Evolutionary conservation across 2,329 filamentous ascomycete genomes (phyloP).

Genomic region (Laburnicola sp.): DNA sequence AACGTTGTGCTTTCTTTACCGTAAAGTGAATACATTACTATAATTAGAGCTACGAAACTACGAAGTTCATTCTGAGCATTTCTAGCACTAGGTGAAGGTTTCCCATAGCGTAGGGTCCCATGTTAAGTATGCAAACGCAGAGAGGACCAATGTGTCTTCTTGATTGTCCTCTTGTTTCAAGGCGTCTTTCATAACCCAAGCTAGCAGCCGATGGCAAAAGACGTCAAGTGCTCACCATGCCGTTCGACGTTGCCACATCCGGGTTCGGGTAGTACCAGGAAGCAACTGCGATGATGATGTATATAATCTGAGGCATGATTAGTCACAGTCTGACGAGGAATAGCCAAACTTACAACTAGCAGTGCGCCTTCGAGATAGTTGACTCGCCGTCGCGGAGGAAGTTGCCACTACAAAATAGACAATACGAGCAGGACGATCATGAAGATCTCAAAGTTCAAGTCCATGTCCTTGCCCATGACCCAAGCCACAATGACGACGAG

Average conservation of each 20-base stretch:
- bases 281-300: constrained; percentile 63
- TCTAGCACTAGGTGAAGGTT: too few species aligned
- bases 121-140: too few species aligned
- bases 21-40: too few species aligned
- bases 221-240: constrained; percentile 5
- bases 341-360: constrained; percentile 56
- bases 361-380: constrained; percentile 88
- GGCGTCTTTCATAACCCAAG: too few species aligned
- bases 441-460: constrained; percentile 85
- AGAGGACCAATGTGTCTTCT: too few species aligned
- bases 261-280: constrained; percentile 66
- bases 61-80: too few species aligned
- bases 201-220: neutral
- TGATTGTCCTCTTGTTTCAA: too few species aligned
- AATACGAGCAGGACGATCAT: constrained; percentile 80
- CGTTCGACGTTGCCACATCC: constrained; percentile 28
- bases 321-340: neutral
- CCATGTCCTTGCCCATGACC: constrained; percentile 71
- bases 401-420: constrained; percentile 85
- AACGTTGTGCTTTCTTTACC: constrained; percentile 40
- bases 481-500: constrained; percentile 82
- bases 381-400: constrained; percentile 86
- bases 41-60: too few species aligned
- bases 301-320: constrained; percentile 53
- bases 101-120: too few species aligned